Base-by-base conservation (phyloP, 352 stramenopile genomes). In the Phytophthora foliorum region DNA sequence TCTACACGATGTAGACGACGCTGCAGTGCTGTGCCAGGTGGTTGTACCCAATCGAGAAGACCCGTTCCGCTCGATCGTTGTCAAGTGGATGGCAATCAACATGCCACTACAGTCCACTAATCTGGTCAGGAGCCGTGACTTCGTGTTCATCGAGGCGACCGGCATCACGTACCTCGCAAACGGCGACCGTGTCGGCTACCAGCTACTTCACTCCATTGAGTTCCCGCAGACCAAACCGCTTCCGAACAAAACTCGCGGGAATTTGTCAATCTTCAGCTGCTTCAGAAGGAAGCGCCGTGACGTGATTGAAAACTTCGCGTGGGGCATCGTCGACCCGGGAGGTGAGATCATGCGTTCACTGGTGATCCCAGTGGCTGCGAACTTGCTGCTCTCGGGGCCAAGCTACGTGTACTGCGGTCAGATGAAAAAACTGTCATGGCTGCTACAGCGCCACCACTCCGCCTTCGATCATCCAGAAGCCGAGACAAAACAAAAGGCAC, bases 361-460 rank as follows among this genome's bases (percentile, higher is more conserved):
- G 1, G 63, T 72, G 4, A 41, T 76, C 13, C 69, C 56, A 10
- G 69, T 79, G 2, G 68, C 60, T 6, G 59, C 67, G 7, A 61
- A 79, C 2, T 45, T 49, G 8, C 46, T 89, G 27, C 42, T 86
- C 6, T 74, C 74, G 9, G 52, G 63, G 4, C 74, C 63, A 9
- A 64, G 69, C 22, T 74, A 76, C 54, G 72, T 84, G 13, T 58
- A 84, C 36, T 90, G 77, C 39, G 75, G 72, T 6, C 77, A 84
- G 36, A 84, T 86, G 77, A 83, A 84, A 57, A 90, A 87, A 57
- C 57, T 88, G 16, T 61, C 76, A 34, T 90, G 81, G 79, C 66
- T 77, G 39, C 41, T 77, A 13, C 52, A 76, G 32, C 44, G 52
- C 8, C 60, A 21, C 10, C 32, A 53, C 50, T 49, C 58, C 10